phyloP scores from a whole-genome alignment of 176 grass and related monocot genomes.

The Lolium perenne region DNA sequence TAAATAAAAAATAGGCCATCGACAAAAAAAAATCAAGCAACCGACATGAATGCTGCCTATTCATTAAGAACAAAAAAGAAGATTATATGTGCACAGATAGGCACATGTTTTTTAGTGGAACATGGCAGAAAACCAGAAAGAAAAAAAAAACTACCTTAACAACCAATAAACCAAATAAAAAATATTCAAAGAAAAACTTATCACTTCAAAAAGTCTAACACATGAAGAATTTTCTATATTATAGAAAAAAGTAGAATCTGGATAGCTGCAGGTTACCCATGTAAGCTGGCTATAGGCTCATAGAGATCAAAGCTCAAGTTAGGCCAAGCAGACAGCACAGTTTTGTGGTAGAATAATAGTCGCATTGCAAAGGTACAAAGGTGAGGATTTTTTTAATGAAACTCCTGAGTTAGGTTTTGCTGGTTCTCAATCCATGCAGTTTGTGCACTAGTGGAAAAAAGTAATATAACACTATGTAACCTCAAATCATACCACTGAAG shows the following conservation, averaged over 20 bases:
- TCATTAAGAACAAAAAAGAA: too few relatives aligned
- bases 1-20: neutral
- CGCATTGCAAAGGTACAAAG: conserved; percentile 6
- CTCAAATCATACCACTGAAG: conserved; percentile 13
- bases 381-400: neutral
- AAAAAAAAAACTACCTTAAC: too few relatives aligned
- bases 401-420: neutral
- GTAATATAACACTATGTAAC: neutral
- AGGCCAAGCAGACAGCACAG: neutral
- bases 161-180: too few relatives aligned
- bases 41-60: too few relatives aligned
- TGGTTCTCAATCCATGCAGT: neutral
- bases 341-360: neutral
- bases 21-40: neutral
- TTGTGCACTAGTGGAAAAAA: neutral
- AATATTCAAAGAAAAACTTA: too few relatives aligned
- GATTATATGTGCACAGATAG: too few relatives aligned
- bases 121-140: too few relatives aligned
- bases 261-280: conserved; percentile 19
- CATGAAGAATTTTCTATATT: neutral
- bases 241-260: neutral
- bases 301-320: neutral
- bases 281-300: neutral
- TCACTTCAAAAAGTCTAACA: too few relatives aligned
- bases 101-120: too few relatives aligned